Evolutionary conservation across 352 stramenopile genomes (phyloP), one percentile per base, ranked within the genome.

Genomic region (Phytophthora aleatoria): DNA sequence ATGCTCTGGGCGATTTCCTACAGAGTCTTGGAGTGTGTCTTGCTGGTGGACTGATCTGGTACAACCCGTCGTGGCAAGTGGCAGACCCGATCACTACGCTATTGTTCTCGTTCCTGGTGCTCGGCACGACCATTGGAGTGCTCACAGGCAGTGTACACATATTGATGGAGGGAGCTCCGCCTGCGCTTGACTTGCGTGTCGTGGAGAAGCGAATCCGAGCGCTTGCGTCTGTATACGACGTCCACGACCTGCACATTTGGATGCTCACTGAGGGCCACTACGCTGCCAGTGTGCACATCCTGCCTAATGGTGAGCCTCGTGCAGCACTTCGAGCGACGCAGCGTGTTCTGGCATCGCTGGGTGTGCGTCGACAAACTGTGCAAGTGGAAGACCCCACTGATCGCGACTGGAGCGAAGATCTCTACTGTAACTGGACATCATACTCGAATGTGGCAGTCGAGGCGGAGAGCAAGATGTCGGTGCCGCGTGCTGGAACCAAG

Each of bases 181-280:
- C 77, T 33, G 53, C 71, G 27, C 41, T 92, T 57, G 69, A 85
- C 55, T 69, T 92, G 24, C 69, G 72, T 28, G 42, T 75, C 8
- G 69, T 91, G 11, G 84, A 92, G 73, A 84, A 79, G 47, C 74
- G 76, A 15, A 67, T 92, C 26, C 84, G 84, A 27, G 69, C 79
- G 13, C 69, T 92, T 26, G 69, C 79, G 26, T 58, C 83, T 9
- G 96, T 99, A 4, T 91, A 89, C 36, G 88, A 99, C 71, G 92
- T 98, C 26, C 97, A 99, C 76, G 95, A 99, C 70, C 73, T 99
- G n/a, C 97, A 98, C 72, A 90, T 99, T 45, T 99, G 97, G 97
- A 93, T 83, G 41, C 87, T 99, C 50, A 98, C 92, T 1, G 84
- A 98, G 38, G 91, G 94, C 3, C 60, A 90, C 35, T 85, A 83